Percentiles rank a stretch among this genome's conserved stretches.
phyloP scores from a whole-genome alignment of 192 early-diverging fungal species.

The Gigaspora rosea region DNA sequence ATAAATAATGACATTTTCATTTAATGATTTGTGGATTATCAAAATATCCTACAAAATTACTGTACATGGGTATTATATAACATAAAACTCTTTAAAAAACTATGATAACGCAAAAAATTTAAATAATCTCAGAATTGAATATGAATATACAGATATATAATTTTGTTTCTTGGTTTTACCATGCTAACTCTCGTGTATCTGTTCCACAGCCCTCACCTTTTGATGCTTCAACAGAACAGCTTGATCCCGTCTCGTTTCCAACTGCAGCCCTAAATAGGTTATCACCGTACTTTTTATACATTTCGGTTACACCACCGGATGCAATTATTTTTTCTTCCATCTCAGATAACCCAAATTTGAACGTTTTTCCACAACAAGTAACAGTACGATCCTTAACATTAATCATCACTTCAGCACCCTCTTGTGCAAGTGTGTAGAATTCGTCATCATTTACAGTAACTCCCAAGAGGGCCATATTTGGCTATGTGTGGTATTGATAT shows the following conservation, averaged over 20 bases:
- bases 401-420: conserved; percentile 70
- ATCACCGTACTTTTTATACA: conserved; percentile 78
- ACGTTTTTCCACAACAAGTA: conserved; percentile 56
- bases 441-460: conserved; percentile 71
- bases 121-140: too few species aligned
- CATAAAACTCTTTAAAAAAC: too few species aligned
- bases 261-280: conserved; percentile 74
- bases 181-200: conserved; percentile 23
- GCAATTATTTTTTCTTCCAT: conserved; percentile 76
- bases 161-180: conserved; percentile 1
- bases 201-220: conserved; percentile 13
- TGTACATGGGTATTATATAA: too few species aligned
- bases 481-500: conserved; percentile 29
- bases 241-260: conserved; percentile 23
- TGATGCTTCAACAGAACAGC: conserved; percentile 37
- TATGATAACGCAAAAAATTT: too few species aligned
- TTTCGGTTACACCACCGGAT: conserved; percentile 76
- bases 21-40: too few species aligned
- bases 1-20: too few species aligned
- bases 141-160: too few species aligned
- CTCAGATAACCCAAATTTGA: conserved; percentile 63
- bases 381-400: conserved; percentile 69
- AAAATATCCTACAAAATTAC: too few species aligned
- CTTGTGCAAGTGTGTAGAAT: conserved; percentile 75
- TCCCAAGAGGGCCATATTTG: conserved; percentile 80